Percentiles rank a stretch among this genome's conserved stretches.
phyloP scores from a whole-genome alignment of 345 rosid species.

The Passiflora organensis region DNA sequence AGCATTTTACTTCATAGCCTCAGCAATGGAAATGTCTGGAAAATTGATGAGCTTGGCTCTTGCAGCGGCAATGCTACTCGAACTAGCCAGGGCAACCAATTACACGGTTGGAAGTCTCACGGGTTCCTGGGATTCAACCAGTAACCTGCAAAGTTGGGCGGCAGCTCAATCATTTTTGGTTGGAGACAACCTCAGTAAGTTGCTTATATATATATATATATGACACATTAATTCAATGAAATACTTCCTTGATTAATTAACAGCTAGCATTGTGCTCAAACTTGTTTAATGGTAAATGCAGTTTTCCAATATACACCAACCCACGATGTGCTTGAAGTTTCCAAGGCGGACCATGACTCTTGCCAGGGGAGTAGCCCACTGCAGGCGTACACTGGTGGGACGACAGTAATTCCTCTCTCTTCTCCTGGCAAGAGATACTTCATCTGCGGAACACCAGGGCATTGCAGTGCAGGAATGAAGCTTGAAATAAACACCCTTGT shows the following conservation, averaged over 20 bases:
- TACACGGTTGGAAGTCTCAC: constrained; percentile 56
- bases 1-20: neutral
- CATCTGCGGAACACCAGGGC: constrained; percentile 63
- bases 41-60: constrained; percentile 25
- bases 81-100: constrained; percentile 46
- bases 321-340: constrained; percentile 60
- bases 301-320: constrained; percentile 47
- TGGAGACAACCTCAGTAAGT: constrained; percentile 69
- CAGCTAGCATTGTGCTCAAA: neutral
- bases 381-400: constrained; percentile 40
- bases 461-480: constrained; percentile 71
- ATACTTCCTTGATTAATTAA: too few species aligned
- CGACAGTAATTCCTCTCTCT: constrained; percentile 46
- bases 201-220: too few species aligned
- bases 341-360: constrained; percentile 48
- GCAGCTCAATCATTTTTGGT: constrained; percentile 41
- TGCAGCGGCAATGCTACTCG: constrained; percentile 34
- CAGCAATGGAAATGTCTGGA: constrained; percentile 14
- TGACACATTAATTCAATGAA: too few species aligned
- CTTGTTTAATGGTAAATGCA: constrained; percentile 12
- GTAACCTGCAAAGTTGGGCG: constrained; percentile 52
- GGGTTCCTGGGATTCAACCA: constrained; percentile 56
- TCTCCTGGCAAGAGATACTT: constrained; percentile 77
- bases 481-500: constrained; percentile 47
- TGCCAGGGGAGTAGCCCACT: constrained; percentile 46